Evolutionary conservation across 1,284 basidiomycete species (phyloP), one percentile per base, ranked within the genome.

Genomic region (Limonomyces culmigenus): DNA sequence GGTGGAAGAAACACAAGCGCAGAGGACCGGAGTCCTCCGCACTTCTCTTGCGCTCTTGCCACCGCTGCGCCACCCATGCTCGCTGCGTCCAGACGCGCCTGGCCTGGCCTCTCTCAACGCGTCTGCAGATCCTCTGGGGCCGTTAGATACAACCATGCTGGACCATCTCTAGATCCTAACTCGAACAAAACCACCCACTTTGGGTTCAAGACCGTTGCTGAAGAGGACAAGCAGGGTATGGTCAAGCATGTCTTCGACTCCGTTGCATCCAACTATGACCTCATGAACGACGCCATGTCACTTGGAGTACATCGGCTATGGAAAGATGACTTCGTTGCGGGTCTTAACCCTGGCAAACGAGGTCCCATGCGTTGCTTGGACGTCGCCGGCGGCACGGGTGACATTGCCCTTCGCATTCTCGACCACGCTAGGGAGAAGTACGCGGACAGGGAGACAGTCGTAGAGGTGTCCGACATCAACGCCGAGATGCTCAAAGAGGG

Each of bases 241-340:
- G 93, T 99, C 39, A 87, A 85, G 46, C 70, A 70, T 42, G 92
- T 99, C 38, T 99, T 99, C 60, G 81, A 87, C 47, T 93, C 87
- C 3, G 93, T 99, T 38, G 91, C 95, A 30, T 85, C 86, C 29
- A 87, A 76, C 37, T 99, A 98, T 58, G 93, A 98, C 58, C 56
- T 97, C 30, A 96, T 98, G 92, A 99, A 99, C 65, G 95, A 98
- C 53, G 88, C 91, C 18, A 88, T 93, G 63, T 98, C 93, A 4
- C 60, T 97, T 40, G 95, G 95, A 21, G 81, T 98, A 18, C 95
- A 98, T 53, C 71, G 95, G 32, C 61, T 98, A 19, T 99, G 95
- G 95, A 99, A 98, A 60, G 91, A 97, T 56, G 70, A 77, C 31
- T 91, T 88, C 53, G 83, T 99, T 29, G 67, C 74, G 5, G 62